Percentiles rank a stretch among this genome's conserved stretches.
These are phyloP conservation scores for Hypoxylon intermedium DNA, from an alignment of 495 filamentous ascomycete genomes.

Conservation along the genomic window DNA sequence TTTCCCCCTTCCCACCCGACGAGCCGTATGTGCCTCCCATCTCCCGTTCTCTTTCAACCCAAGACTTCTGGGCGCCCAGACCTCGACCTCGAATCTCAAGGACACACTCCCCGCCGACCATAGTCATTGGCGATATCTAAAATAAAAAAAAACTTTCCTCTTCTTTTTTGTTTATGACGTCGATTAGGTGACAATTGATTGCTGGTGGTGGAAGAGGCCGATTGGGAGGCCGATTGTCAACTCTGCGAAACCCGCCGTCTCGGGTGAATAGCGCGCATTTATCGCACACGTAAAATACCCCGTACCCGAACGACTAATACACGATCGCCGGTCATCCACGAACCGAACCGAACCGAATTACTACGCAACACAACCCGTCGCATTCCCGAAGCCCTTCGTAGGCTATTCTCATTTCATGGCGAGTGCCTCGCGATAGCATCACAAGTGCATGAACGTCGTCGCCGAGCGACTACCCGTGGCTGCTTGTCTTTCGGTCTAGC, in stretches of 20 bases:
- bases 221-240: constrained; percentile 13
- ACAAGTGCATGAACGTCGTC: constrained; percentile 34
- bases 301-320: constrained; percentile 8
- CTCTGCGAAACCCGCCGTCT: constrained; percentile 11
- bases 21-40: constrained; percentile 33
- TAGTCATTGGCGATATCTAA: not conserved
- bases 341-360: constrained; percentile 23
- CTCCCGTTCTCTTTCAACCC: constrained; percentile 38
- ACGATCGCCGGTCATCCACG: not conserved
- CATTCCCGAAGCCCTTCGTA: constrained; percentile 29
- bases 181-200: constrained; percentile 5
- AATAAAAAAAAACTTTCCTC: too few relatives aligned
- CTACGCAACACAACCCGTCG: constrained; percentile 10
- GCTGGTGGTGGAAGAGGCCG: not conserved
- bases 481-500: constrained; percentile 10
- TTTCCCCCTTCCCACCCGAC: constrained; percentile 23
- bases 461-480: constrained; percentile 24
- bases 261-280: constrained; percentile 5
- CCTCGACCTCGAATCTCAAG: constrained; percentile 30
- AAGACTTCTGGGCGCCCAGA: constrained; percentile 45
- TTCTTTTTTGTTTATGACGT: not conserved
- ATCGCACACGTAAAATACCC: constrained; percentile 11
- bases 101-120: constrained; percentile 21
- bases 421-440: constrained; percentile 39
- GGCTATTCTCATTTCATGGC: constrained; percentile 42